A percentile compares a stretch with the other conserved stretches of the same genome.
Conservation (phyloP, 139 green algal genomes). For the Mesotaenium endlicherianum region DNA sequence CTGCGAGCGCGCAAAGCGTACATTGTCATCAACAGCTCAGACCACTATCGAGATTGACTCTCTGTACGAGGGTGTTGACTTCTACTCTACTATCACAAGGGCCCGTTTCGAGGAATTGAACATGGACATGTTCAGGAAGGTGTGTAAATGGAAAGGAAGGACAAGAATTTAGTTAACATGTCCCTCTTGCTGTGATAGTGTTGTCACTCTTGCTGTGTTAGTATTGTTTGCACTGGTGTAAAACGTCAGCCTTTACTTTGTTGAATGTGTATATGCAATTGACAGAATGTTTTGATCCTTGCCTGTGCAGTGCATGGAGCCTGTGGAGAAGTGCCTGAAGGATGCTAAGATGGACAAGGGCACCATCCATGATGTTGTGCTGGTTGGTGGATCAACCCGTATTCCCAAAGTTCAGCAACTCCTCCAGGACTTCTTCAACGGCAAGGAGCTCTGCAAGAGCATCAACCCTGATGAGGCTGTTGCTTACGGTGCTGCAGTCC, state of each 20-base stretch:
- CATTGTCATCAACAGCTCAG: constrained; percentile 79
- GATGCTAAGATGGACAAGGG: constrained; percentile 91
- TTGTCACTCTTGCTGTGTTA: too few relatives aligned
- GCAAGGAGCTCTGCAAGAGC: constrained; percentile 98
- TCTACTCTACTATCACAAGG: constrained; percentile 93
- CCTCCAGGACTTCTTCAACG: constrained; percentile 98
- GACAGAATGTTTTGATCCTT: too few relatives aligned
- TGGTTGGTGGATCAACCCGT: constrained; percentile 92
- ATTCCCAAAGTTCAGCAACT: constrained; percentile 98
- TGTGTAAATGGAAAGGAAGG: too few relatives aligned
- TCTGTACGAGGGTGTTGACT: constrained; percentile 95
- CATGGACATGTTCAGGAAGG: constrained; percentile 96
- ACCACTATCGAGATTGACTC: constrained; percentile 95
- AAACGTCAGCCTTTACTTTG: too few relatives aligned
- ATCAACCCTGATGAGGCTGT: constrained; percentile 99
- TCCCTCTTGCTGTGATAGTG: too few relatives aligned
- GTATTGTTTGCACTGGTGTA: too few relatives aligned
- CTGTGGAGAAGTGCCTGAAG: constrained; percentile 88
- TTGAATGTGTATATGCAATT: too few relatives aligned
- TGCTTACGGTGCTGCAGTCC: constrained; percentile 94
- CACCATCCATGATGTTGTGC: constrained; percentile 85
- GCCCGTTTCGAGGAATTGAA: constrained; percentile 97
- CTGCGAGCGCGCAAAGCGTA: constrained; percentile 92
- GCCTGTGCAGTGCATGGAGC: constrained; percentile 91
- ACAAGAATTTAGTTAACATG: too few relatives aligned